Evolutionary conservation across 352 stramenopile species (phyloP).

Genomic region (Phytophthora pseudosyringae): DNA sequence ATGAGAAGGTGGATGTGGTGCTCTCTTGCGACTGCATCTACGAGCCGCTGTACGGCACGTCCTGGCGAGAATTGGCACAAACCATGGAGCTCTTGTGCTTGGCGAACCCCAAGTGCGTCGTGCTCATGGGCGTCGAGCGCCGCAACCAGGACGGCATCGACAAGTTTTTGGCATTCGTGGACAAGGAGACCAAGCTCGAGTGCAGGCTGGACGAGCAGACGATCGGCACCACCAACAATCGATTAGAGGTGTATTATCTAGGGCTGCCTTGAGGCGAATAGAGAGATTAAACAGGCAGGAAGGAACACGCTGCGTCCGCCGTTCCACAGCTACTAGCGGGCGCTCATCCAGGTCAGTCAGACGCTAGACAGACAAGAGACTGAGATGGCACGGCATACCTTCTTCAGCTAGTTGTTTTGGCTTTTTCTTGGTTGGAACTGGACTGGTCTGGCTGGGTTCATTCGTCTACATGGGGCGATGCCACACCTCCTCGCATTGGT

Average conservation of each 20-base stretch:
- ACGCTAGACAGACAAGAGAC: constrained; percentile 19
- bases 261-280: constrained; percentile 26
- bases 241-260: constrained; percentile 77
- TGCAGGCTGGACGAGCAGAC: constrained; percentile 56
- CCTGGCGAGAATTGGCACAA: constrained; percentile 88
- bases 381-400: constrained; percentile 12
- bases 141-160: constrained; percentile 84
- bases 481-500: constrained; percentile 95
- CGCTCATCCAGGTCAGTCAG: constrained; percentile 13
- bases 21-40: constrained; percentile 96
- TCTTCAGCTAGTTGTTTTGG: constrained; percentile 13
- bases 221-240: constrained; percentile 58
- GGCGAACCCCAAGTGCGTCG: constrained; percentile 57
- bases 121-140: constrained; percentile 82
- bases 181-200: constrained; percentile 48
- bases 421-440: constrained; percentile 18
- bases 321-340: neutral
- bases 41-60: constrained; percentile 93
- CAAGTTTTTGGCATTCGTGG: constrained; percentile 76
- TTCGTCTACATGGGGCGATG: constrained; percentile 82
- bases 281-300: constrained; percentile 10
- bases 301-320: neutral
- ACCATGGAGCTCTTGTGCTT: constrained; percentile 85
- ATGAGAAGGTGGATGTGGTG: constrained; percentile 89
- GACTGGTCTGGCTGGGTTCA: constrained; percentile 18